Evolutionary conservation across 345 rosid genomes (phyloP).

Genomic region (Nasturtium officinale): DNA sequence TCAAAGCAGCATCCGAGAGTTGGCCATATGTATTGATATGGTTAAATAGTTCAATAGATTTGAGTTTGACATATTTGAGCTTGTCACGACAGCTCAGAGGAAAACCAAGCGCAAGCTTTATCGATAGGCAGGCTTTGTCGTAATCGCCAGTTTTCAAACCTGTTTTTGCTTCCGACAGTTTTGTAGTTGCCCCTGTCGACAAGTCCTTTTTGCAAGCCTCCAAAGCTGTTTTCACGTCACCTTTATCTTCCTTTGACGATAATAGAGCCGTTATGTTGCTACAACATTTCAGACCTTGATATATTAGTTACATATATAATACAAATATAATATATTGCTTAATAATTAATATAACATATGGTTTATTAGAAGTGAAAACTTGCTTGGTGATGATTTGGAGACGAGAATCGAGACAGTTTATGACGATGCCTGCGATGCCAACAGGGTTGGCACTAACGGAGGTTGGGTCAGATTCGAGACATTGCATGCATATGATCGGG

Average conservation of each 20-base stretch:
- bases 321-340: too few relatives aligned
- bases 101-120: background rate
- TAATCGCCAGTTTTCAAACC: background rate
- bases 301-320: too few relatives aligned
- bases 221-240: background rate
- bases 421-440: conserved; percentile 26
- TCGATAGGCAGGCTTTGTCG: background rate
- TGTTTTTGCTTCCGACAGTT: background rate
- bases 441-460: conserved; percentile 3
- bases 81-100: background rate
- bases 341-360: background rate
- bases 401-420: conserved; percentile 21
- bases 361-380: background rate
- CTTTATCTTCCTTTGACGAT: background rate
- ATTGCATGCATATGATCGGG: conserved; percentile 31
- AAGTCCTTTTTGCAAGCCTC: background rate
- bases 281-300: too few relatives aligned
- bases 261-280: conserved; percentile 1
- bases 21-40: background rate
- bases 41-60: background rate
- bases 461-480: conserved; percentile 28
- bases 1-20: conserved; percentile 20
- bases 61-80: background rate
- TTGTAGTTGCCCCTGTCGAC: background rate
- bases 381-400: conserved; percentile 26